These are phyloP conservation scores for Physcomitrellopsis africana DNA, from an alignment of 225 moss, liverwort and hornwort genomes.

Conservation along the genomic window DNA sequence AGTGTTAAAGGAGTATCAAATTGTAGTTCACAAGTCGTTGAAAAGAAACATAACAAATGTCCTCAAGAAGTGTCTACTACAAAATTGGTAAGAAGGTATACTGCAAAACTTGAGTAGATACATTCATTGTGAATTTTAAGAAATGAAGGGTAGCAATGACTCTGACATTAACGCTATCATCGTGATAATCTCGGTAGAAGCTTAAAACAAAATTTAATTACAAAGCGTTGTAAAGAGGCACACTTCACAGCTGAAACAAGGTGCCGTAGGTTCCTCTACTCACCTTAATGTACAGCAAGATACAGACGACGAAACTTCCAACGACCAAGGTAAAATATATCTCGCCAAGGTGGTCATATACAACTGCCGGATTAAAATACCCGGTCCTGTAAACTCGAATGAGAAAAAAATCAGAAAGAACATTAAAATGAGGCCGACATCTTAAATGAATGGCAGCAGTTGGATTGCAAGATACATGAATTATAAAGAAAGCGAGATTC, in stretches of 20 bases:
- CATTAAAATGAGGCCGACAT: background rate
- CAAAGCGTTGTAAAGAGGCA: background rate
- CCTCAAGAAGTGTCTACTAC: background rate
- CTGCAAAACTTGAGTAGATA: background rate
- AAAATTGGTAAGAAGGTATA: background rate
- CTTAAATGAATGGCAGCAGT: background rate
- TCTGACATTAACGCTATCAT: background rate
- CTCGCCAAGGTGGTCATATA: constrained; percentile 94
- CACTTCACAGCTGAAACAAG: background rate
- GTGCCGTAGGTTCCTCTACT: constrained; percentile 7
- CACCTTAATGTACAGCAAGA: constrained; percentile 85
- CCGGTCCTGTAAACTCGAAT: constrained; percentile 52
- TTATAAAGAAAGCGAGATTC: background rate
- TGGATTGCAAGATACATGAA: background rate
- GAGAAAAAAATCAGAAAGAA: constrained; percentile 22
- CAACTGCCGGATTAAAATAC: constrained; percentile 70
- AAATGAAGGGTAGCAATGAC: constrained; percentile 9
- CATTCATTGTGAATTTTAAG: background rate
- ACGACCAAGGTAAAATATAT: constrained; percentile 71
- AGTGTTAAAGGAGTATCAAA: background rate
- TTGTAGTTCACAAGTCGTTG: background rate
- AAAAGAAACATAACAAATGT: background rate
- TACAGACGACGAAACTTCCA: constrained; percentile 74
- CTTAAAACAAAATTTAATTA: no score
- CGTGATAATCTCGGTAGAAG: background rate